Base-by-base conservation (phyloP, 164 flowering plant species). In the Hamamelis virginiana region DNA sequence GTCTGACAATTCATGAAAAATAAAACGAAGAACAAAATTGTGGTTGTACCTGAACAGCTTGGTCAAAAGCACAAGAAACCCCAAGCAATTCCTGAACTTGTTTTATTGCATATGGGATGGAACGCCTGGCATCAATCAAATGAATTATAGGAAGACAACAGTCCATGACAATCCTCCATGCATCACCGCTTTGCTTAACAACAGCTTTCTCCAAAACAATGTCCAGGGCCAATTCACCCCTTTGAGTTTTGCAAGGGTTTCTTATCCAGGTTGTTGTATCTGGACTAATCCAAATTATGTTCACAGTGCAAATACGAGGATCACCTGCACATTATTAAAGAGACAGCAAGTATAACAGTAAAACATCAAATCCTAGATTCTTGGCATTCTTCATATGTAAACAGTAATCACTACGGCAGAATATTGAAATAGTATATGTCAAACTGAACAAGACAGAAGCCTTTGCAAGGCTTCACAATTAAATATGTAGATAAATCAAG, bases 121-220 rank as follows among this genome's bases (percentile, higher is more conserved):
- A 91, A 45, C 97, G 86, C 27, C 60, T 77, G 6, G 89, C 85
- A 66, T 96, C 98, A 72, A 93, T 87, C 27, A 91, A 74, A 74
- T 91, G 92, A 45, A 96, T 78, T n/a, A 96, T 82, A 21, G 98
- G 96, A 72, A 96, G 84, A 76, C 99, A 96, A n/a, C 83, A 83
- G 72, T 96, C 97, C 77, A 96, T 38, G 33, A 84, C 84, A 72
- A 79, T 73, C 72, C 98, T 89, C 98, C 98, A 96, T 38, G 94
- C 90, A 86, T 96, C 99, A 60, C 97, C 98, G 67, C 75, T 77
- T 66, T 77, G 76, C 63, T 81, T 90, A 4, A 91, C 88, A 13
- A 76, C 84, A 9, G 80, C 66, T 72, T 89, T 93, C 74, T 89
- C 94, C 50, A 93, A 79, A 46, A 83, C 75, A 52, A 96, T 71